Conservation (phyloP, 805 yeast genomes). For the Nakazawaea laoshanensis region DNA sequence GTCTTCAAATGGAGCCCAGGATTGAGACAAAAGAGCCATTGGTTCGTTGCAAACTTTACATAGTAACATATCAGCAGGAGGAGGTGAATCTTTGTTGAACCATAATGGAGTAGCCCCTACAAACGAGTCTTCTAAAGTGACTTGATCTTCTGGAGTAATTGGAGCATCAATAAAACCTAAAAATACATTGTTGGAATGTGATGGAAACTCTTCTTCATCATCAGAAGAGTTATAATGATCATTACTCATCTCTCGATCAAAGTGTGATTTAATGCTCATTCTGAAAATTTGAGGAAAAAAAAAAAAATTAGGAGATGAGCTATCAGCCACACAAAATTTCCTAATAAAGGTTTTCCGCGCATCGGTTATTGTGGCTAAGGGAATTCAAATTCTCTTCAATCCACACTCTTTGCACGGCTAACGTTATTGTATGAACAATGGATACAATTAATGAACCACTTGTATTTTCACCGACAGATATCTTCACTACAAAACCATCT, state of each 20-base stretch:
- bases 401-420: too few species aligned
- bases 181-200: conserved; percentile 25
- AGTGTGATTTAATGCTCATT: too few species aligned
- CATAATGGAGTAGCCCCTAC: conserved; percentile 77
- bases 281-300: too few species aligned
- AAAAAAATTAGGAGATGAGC: too few species aligned
- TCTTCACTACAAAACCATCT: background rate
- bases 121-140: conserved; percentile 57
- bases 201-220: conserved; percentile 31
- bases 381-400: too few species aligned
- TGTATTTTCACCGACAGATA: background rate
- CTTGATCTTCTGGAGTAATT: conserved; percentile 36
- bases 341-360: too few species aligned
- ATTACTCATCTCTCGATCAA: conserved; percentile 7
- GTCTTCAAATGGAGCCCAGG: conserved; percentile 69
- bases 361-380: too few species aligned
- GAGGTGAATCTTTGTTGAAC: conserved; percentile 54
- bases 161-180: conserved; percentile 62
- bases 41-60: conserved; percentile 61
- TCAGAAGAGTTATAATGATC: conserved; percentile 46
- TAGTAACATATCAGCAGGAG: conserved; percentile 38
- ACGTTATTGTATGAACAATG: too few species aligned
- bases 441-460: too few species aligned
- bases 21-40: conserved; percentile 69
- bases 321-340: too few species aligned